phyloP scores from a whole-genome alignment of 139 green algal species.

The Zygnema cylindricum region DNA sequence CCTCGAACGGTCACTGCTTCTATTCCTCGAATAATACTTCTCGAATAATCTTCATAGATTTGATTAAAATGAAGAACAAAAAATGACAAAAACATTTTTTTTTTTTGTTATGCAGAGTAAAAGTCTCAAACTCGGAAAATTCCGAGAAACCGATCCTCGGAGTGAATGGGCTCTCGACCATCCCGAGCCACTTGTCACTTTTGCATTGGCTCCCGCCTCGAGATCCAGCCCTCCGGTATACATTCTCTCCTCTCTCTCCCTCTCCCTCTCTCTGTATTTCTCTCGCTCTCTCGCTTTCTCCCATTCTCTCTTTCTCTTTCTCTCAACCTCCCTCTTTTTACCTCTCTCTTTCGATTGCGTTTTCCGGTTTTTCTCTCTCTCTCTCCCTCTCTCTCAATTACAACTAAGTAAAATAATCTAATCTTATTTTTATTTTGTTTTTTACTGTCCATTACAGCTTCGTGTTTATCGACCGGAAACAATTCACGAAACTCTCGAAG shows the following conservation, averaged over 20 bases:
- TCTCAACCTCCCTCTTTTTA: background rate
- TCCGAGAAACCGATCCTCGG: background rate
- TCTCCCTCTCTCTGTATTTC: background rate
- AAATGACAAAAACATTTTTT: no score
- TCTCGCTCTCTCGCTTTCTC: background rate
- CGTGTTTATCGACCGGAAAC: conserved; percentile 14
- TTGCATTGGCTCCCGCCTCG: conserved; percentile 19
- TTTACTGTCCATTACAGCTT: conserved; percentile 11
- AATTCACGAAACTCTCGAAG: conserved; percentile 18
- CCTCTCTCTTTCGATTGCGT: background rate
- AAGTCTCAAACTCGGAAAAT: background rate
- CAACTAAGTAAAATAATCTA: no score
- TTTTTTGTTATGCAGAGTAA: background rate
- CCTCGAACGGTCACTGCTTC: no score
- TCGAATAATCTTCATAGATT: no score
- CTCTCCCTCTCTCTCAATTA: background rate
- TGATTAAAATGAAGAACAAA: no score
- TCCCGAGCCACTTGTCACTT: conserved; percentile 35
- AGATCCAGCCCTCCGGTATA: conserved; percentile 10
- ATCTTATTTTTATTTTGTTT: background rate
- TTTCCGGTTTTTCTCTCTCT: background rate
- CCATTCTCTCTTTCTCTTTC: background rate
- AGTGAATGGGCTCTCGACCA: background rate
- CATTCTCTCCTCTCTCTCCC: background rate
- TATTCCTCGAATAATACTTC: no score